Base-by-base conservation (phyloP, 371 early-diverging fungal genomes). In the Rozella allomycis region DNA sequence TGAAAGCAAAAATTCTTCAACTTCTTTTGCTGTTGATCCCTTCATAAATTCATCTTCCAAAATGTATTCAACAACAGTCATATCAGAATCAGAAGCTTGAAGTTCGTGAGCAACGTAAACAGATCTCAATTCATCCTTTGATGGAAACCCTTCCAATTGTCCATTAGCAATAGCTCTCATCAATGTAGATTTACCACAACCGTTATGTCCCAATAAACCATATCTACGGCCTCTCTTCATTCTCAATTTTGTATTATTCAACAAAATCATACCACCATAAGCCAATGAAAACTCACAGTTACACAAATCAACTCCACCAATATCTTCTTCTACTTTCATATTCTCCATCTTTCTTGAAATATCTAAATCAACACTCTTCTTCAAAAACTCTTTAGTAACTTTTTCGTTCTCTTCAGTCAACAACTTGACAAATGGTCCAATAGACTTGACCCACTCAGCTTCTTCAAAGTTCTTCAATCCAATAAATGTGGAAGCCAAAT, bases 1-100 rank as follows among this genome's bases (percentile, higher is more conserved):
- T 17, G 58, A 52, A 31, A 50, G 44, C 37, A 77, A 55, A 7
- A 60, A 64, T 36, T 58, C 50, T 30, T 49, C 52, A 39, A 72
- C 65, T 33, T 58, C 50, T 4, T 46, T 54, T 25, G 49, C 47
- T 20, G 58, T 56, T 30, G 52, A 54, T 34, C 49, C 53, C 33
- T 63, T 61, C 20, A 71, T 48, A 47, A 53, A 55, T 12, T 47
- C 55, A 43, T 61, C 62, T 31, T 50, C 46, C 33, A 56, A 42
- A 16, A 71, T 58, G 48, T n/a, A n/a, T n/a, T 55, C 55, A n/a
- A 46, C 26, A 22, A 47, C 46, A 17, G 50, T 38, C 20, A 45
- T 20, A 22, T 50, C 48, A 25, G 50, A 40, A 17, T 50, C 47
- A 21, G 39, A 40, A 26, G 44, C 55, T 38, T 49, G 49, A 13